Conservation (phyloP, 2,329 filamentous ascomycete species). For the Trichoderma semiorbis region DNA sequence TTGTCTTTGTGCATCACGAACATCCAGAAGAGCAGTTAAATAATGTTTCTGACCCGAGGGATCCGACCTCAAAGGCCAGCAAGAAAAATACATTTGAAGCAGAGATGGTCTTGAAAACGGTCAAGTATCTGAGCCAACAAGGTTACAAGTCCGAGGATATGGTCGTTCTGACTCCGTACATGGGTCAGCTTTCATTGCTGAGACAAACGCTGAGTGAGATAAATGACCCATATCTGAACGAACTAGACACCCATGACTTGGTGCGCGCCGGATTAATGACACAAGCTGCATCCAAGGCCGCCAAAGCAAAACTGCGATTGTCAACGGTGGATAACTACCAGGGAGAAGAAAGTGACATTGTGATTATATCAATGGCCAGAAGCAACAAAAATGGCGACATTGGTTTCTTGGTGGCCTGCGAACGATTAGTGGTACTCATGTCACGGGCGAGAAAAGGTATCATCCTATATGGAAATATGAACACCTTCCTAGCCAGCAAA, state of each 20-base stretch:
- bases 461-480: constrained; percentile 67
- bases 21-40: constrained; percentile 47
- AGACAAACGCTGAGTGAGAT: constrained; percentile 49
- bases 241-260: constrained; percentile 63
- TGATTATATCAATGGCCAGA: constrained; percentile 64
- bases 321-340: constrained; percentile 82
- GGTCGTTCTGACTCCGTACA: constrained; percentile 68
- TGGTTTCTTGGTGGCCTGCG: constrained; percentile 64
- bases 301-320: constrained; percentile 54
- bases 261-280: constrained; percentile 57
- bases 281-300: constrained; percentile 46
- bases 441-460: constrained; percentile 63
- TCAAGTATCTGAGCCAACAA: constrained; percentile 67
- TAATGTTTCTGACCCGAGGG: constrained; percentile 45
- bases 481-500: constrained; percentile 60
- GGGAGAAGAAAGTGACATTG: constrained; percentile 71
- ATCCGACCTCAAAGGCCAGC: constrained; percentile 47
- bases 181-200: constrained; percentile 63
- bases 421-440: constrained; percentile 67
- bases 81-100: constrained; percentile 64
- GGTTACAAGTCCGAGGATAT: constrained; percentile 64
- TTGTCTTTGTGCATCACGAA: constrained; percentile 66
- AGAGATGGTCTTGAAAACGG: constrained; percentile 60
- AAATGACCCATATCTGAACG: constrained; percentile 64
- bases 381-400: constrained; percentile 63